These are phyloP conservation scores for Cystobasidiaceae sp. DNA, from an alignment of 1,284 basidiomycete genomes.

Conservation along the genomic window DNA sequence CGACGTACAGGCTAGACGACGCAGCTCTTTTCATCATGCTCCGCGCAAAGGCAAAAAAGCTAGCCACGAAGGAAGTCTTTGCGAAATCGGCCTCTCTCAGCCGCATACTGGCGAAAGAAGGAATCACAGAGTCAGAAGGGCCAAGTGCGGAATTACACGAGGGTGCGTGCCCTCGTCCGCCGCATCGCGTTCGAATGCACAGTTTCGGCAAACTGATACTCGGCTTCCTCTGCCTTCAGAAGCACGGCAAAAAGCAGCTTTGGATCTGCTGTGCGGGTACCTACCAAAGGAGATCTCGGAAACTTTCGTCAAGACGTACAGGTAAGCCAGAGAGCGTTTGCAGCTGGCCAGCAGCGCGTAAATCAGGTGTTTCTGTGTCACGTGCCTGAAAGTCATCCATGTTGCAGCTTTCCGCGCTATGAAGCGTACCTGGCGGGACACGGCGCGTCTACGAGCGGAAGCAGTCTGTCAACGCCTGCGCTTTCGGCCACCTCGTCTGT, in stretches of 20 bases:
- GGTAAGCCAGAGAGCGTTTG: neutral
- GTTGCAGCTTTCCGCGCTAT: constrained; percentile 16
- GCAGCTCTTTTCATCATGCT: neutral
- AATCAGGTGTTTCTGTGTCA: neutral
- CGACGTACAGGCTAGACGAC: constrained; percentile 21
- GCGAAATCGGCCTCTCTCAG: neutral
- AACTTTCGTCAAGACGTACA: constrained; percentile 10
- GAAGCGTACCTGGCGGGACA: constrained; percentile 15
- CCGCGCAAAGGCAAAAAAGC: constrained; percentile 2
- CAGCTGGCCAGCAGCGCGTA: neutral
- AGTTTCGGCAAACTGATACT: neutral
- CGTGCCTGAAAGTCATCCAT: neutral
- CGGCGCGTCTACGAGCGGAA: neutral
- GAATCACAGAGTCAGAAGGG: constrained; percentile 8
- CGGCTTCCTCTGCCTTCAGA: constrained; percentile 3
- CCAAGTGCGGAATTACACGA: constrained; percentile 6
- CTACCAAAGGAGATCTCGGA: constrained; percentile 26
- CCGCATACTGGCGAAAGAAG: constrained; percentile 21
- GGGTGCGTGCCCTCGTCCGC: constrained; percentile 1
- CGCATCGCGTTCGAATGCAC: neutral
- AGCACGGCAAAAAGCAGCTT: constrained; percentile 23
- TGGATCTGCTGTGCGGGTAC: constrained; percentile 27
- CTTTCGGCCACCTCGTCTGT: constrained; percentile 6
- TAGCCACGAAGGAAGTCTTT: constrained; percentile 18
- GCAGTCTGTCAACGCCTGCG: constrained; percentile 14